These are phyloP conservation scores for Elaeis guineensis DNA, from an alignment of 176 grass and related monocot genomes.

Conservation along the genomic window DNA sequence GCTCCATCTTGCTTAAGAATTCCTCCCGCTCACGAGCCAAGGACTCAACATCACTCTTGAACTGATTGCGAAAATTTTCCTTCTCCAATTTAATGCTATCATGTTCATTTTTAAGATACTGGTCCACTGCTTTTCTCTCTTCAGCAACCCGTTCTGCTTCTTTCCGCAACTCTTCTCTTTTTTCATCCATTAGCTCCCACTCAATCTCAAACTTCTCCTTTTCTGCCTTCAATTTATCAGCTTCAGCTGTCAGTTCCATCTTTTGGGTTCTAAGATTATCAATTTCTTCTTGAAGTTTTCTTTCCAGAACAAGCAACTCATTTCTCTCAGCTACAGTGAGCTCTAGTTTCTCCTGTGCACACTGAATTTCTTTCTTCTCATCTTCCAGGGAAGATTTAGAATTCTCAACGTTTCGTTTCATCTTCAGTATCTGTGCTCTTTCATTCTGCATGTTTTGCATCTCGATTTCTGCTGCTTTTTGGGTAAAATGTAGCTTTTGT, in stretches of 20 bases:
- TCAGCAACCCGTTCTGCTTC: constrained; percentile 53
- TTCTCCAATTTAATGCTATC: constrained; percentile 74
- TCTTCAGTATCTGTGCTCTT: constrained; percentile 37
- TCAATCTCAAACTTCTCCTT: constrained; percentile 94
- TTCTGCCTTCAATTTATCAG: constrained; percentile 73
- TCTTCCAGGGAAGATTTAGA: constrained; percentile 49
- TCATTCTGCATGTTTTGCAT: constrained; percentile 38
- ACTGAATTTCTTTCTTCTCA: constrained; percentile 45
- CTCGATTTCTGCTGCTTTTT: constrained; percentile 20
- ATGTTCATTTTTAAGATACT: constrained; percentile 53
- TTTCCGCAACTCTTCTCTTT: constrained; percentile 64
- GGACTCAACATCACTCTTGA: constrained; percentile 56
- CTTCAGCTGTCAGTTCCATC: constrained; percentile 48
- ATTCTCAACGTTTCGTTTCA: constrained; percentile 64
- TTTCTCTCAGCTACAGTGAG: constrained; percentile 72
- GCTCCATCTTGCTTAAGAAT: constrained; percentile 68
- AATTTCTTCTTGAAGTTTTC: constrained; percentile 87
- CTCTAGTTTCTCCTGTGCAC: constrained; percentile 43
- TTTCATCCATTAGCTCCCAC: constrained; percentile 92
- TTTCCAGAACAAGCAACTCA: constrained; percentile 49
- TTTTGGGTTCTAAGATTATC: constrained; percentile 79
- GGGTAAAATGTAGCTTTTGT: constrained; percentile 25
- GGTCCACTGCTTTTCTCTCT: constrained; percentile 48
- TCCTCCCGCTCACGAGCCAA: constrained; percentile 69
- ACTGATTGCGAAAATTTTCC: constrained; percentile 50